Evolutionary conservation across 306 rosid genomes (phyloP).

Genomic region (Arachis stenosperma): DNA sequence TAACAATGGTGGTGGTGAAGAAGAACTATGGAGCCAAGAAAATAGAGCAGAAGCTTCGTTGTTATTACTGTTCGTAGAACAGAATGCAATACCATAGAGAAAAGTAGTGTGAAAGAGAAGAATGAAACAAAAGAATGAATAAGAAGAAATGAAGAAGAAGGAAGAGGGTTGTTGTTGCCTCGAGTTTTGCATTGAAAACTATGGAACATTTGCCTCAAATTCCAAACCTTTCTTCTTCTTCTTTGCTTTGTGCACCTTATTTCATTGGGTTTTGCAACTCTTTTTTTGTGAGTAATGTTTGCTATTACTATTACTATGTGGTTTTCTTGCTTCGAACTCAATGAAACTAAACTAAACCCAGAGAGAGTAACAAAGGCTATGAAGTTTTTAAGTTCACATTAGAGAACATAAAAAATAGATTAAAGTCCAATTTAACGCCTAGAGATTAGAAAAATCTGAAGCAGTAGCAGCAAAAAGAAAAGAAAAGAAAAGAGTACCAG

Average conservation of each 20-base stretch:
- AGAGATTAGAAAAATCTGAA: slow-evolving; percentile 54
- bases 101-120: slow-evolving; percentile 28
- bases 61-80: slow-evolving; percentile 41
- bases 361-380: no score
- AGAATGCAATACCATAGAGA: slow-evolving; percentile 44
- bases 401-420: slow-evolving; percentile 20
- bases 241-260: slow-evolving; percentile 41
- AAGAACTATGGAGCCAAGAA: slow-evolving; percentile 76
- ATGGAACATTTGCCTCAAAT: slow-evolving; percentile 67
- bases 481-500: slow-evolving; percentile 9
- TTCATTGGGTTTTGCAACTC: slow-evolving; percentile 52
- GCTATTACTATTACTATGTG: no score
- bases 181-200: slow-evolving; percentile 58
- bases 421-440: slow-evolving; percentile 43
- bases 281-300: background rate
- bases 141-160: slow-evolving; percentile 27
- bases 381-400: slow-evolving; percentile 26
- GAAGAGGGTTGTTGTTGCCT: slow-evolving; percentile 47
- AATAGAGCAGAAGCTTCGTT: slow-evolving; percentile 76
- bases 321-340: slow-evolving; percentile 61
- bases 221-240: slow-evolving; percentile 53
- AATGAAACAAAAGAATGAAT: slow-evolving; percentile 38
- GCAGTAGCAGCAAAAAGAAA: slow-evolving; percentile 15
- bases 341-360: background rate
- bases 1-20: slow-evolving; percentile 47